Evolutionary conservation across 2,329 filamentous ascomycete genomes (phyloP).

Genomic region (Penicillium janthinellum): DNA sequence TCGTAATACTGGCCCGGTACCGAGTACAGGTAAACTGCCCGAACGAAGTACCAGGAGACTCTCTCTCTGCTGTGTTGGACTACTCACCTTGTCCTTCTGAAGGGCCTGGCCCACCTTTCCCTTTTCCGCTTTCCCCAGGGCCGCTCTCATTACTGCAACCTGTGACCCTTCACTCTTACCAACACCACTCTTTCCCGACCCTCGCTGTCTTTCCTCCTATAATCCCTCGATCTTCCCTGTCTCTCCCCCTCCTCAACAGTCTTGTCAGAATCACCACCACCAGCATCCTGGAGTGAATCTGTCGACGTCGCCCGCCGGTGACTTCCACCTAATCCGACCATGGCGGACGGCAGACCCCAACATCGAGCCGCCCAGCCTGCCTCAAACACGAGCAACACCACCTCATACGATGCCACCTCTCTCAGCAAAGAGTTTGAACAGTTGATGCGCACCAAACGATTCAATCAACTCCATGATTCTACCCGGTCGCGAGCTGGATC

Average conservation of each 20-base stretch:
- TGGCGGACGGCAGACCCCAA: constrained; percentile 41
- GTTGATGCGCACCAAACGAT: constrained; percentile 79
- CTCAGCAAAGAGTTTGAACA: constrained; percentile 84
- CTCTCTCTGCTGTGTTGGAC: not conserved
- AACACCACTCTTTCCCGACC: not conserved
- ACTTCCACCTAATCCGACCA: constrained; percentile 32
- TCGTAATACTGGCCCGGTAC: constrained; percentile 23
- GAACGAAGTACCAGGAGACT: not conserved
- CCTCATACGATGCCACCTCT: constrained; percentile 72
- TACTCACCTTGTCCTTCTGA: not conserved
- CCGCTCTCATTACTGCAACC: not conserved
- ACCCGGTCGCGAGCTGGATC: constrained; percentile 60
- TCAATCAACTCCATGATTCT: constrained; percentile 75
- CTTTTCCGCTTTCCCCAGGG: constrained; percentile 9
- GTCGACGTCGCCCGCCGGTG: constrained; percentile 30
- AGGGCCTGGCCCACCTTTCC: constrained; percentile 3
- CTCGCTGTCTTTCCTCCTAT: constrained; percentile 13
- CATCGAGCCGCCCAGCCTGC: constrained; percentile 31
- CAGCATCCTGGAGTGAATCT: constrained; percentile 32
- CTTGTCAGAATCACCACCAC: constrained; percentile 7
- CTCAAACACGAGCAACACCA: constrained; percentile 16
- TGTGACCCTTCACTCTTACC: not conserved
- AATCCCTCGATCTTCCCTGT: constrained; percentile 9
- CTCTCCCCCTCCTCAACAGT: not conserved
- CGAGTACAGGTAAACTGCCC: too few relatives aligned